Evolutionary conservation across 495 filamentous ascomycete species (phyloP).

Genomic region (Penicillium taxi): DNA sequence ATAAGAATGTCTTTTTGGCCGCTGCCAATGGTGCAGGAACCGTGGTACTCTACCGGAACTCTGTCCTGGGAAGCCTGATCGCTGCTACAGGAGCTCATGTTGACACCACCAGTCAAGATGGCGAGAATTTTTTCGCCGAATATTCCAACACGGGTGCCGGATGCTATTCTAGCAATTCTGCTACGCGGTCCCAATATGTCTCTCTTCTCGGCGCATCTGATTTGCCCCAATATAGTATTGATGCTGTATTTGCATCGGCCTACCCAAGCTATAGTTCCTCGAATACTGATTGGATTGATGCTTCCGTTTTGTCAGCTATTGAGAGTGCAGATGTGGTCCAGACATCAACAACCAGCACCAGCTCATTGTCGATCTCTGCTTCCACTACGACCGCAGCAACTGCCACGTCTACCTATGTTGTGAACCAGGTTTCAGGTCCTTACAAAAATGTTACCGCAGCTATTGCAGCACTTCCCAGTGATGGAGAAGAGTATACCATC

Average conservation of each 20-base stretch:
- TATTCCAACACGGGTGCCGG: slow-evolving; percentile 4
- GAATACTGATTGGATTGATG: slow-evolving; percentile 7
- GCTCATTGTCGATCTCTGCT: background rate
- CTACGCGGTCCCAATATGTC: background rate
- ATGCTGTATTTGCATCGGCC: slow-evolving; percentile 6
- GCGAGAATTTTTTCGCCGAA: background rate
- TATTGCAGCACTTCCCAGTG: slow-evolving; percentile 7
- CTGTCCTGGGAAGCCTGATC: slow-evolving; percentile 4
- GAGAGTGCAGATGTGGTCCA: slow-evolving; percentile 4
- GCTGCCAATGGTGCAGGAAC: slow-evolving; percentile 8
- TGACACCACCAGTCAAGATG: slow-evolving; percentile 1
- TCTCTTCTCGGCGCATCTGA: slow-evolving; percentile 4
- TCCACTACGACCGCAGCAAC: background rate
- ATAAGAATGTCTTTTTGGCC: slow-evolving; percentile 3
- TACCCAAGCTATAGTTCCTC: slow-evolving; percentile 8
- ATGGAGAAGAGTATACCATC: slow-evolving; percentile 7
- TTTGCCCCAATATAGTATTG: slow-evolving; percentile 4
- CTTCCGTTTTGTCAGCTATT: slow-evolving; percentile 5
- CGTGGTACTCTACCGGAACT: slow-evolving; percentile 8
- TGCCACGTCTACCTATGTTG: slow-evolving; percentile 2
- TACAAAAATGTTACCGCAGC: slow-evolving; percentile 10
- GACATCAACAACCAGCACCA: background rate
- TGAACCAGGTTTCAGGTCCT: slow-evolving; percentile 1
- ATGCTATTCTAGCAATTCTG: slow-evolving; percentile 3
- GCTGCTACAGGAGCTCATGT: slow-evolving; percentile 5